These are phyloP conservation scores for Pleurotus tuoliensis DNA, from an alignment of 768 basidiomycete species.

Conservation along the genomic window DNA sequence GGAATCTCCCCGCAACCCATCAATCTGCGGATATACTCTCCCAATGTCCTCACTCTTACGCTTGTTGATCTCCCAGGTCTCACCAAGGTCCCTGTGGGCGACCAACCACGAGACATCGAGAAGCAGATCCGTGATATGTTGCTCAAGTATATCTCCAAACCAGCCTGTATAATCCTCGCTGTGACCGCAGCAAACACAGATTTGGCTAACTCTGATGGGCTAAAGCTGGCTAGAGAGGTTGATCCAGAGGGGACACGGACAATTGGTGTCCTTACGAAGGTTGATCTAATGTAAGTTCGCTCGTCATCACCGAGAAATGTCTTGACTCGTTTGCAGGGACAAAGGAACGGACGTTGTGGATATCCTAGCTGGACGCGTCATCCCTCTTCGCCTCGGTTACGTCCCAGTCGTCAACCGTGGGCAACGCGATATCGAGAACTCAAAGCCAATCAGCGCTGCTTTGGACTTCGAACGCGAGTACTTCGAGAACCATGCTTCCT, in stretches of 20 bases:
- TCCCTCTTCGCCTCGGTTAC: conserved; percentile 93
- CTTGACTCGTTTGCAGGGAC: conserved; percentile 57
- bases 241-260: conserved; percentile 96
- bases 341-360: conserved; percentile 97
- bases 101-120: conserved; percentile 97
- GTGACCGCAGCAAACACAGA: conserved; percentile 96
- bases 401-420: conserved; percentile 99
- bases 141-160: conserved; percentile 90
- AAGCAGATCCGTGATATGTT: conserved; percentile 98
- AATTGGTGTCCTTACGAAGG: conserved; percentile 97
- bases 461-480: conserved; percentile 88
- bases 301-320: neutral
- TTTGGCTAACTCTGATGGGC: conserved; percentile 96
- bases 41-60: conserved; percentile 94
- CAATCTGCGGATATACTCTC: conserved; percentile 96
- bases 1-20: conserved; percentile 97
- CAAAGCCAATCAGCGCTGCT: conserved; percentile 80
- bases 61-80: conserved; percentile 96
- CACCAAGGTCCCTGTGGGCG: conserved; percentile 92
- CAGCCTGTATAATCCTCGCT: conserved; percentile 94
- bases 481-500: conserved; percentile 93
- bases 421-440: conserved; percentile 91
- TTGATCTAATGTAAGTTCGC: conserved; percentile 86
- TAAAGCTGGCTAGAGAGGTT: conserved; percentile 94
- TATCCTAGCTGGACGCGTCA: conserved; percentile 95